A percentile compares a stretch with the other conserved stretches of the same genome.
phyloP scores from a whole-genome alignment of 2,329 filamentous ascomycete species.

The Pyrenophora graminea region DNA sequence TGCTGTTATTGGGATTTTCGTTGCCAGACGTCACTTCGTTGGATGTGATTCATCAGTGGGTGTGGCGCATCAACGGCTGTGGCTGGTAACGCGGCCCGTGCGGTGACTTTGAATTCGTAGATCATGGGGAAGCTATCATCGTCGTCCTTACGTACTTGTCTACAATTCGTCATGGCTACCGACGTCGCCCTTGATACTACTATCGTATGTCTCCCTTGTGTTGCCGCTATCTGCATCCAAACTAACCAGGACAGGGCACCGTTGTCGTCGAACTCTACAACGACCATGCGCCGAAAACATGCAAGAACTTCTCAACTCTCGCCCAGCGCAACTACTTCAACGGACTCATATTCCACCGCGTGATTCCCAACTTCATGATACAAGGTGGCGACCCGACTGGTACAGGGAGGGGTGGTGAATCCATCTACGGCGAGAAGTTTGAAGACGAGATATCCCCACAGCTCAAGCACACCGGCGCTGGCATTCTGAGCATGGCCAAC shows the following conservation, averaged over 20 bases:
- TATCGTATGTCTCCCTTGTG: neutral
- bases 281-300: constrained; percentile 83
- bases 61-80: constrained; percentile 17
- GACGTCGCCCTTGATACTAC: constrained; percentile 77
- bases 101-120: constrained; percentile 3
- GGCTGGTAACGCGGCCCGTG: constrained; percentile 18
- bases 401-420: constrained; percentile 84
- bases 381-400: constrained; percentile 94
- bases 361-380: constrained; percentile 96
- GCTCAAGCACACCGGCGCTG: constrained; percentile 90
- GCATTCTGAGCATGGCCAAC: constrained; percentile 96
- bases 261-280: constrained; percentile 90
- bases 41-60: constrained; percentile 27
- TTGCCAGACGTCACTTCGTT: constrained; percentile 5
- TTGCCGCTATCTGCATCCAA: no score
- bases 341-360: constrained; percentile 83
- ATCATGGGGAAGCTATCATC: constrained; percentile 17
- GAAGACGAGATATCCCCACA: constrained; percentile 81
- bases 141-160: constrained; percentile 24
- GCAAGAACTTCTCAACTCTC: constrained; percentile 84
- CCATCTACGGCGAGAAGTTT: constrained; percentile 92
- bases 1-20: constrained; percentile 3
- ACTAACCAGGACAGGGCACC: constrained; percentile 63
- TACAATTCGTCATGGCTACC: constrained; percentile 51
- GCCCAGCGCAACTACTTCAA: constrained; percentile 86